Evolutionary conservation across 768 basidiomycete genomes (phyloP), one percentile per base, ranked within the genome.

Genomic region (Lentinula boryana): DNA sequence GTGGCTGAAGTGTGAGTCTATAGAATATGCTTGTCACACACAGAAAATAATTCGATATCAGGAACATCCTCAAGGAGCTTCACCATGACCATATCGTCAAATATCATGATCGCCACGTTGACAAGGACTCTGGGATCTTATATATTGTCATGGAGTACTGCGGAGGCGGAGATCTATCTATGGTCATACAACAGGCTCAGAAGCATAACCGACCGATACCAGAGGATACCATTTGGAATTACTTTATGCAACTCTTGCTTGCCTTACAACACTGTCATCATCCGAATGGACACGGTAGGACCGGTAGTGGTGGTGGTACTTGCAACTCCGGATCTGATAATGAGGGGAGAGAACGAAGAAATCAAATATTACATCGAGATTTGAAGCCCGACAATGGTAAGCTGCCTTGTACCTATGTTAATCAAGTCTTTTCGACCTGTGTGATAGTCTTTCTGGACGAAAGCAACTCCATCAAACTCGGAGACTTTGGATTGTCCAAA

Each of bases 121-220:
- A 99, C 77, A 81, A 90, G 63, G 91, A 95, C 55, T 80, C 80
- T 27, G 93, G 93, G 21, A 91, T 95, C 60, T 84, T 98, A 48
- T 98, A 98, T 72, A 98, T 99, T 63, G 80, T 98, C 65, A 99
- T 98, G 97, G 97, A 99, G 76, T 98, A 93, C 71, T 99, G 97
- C 69, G 95, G 93, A 4, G 95, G 95, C 21, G 97, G 97, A 12
- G 97, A 99, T 76, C 82, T 99, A 58, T 92, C 92, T 1, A 77
- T 83, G 38, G 74, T 97, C 68, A 97, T 98, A 72, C 91, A 93
- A 68, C 87, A 86, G 63, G 84, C 90, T 1, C 72, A 78, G 62
- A 87, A 85, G 69, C 78, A 84, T 59, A 84, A 81, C 62, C 81
- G 89, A 56, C 83, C 85, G 2, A 85, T 98, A 57, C 82, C 93